A percentile compares a stretch with the other conserved stretches of the same genome.
phyloP scores from a whole-genome alignment of 2,329 filamentous ascomycete genomes.

The Penicillium expansum region DNA sequence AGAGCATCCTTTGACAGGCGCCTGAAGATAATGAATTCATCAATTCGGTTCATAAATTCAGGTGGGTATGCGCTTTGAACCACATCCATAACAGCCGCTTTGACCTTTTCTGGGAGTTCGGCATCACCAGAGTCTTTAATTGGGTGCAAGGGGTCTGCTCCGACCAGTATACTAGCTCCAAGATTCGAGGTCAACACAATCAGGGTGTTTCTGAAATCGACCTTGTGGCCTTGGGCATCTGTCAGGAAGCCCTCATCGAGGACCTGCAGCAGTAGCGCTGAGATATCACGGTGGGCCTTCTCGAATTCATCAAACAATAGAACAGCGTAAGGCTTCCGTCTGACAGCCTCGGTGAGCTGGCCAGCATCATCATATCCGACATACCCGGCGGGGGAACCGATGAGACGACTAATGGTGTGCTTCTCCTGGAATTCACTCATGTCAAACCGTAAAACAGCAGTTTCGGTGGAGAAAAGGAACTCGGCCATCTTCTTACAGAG shows the following conservation, averaged over 20 bases:
- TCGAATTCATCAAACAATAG: slow-evolving; percentile 97
- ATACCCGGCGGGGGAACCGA: slow-evolving; percentile 90
- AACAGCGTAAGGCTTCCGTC: slow-evolving; percentile 92
- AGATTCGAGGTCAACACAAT: slow-evolving; percentile 96
- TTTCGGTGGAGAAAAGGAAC: slow-evolving; percentile 90
- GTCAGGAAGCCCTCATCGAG: slow-evolving; percentile 95
- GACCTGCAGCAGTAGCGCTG: slow-evolving; percentile 84
- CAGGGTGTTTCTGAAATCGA: slow-evolving; percentile 94
- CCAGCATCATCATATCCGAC: slow-evolving; percentile 96
- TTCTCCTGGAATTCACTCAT: slow-evolving; percentile 99
- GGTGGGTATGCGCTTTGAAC: slow-evolving; percentile 74
- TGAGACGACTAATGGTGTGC: slow-evolving; percentile 88
- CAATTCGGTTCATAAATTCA: slow-evolving; percentile 94
- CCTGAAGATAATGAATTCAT: slow-evolving; percentile 96
- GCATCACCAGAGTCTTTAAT: slow-evolving; percentile 63
- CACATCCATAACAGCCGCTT: slow-evolving; percentile 81
- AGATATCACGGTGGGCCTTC: slow-evolving; percentile 94
- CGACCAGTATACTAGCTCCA: slow-evolving; percentile 85
- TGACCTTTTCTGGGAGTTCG: slow-evolving; percentile 70
- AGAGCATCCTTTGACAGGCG: slow-evolving; percentile 74
- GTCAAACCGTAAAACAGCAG: slow-evolving; percentile 88
- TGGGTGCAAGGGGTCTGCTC: slow-evolving; percentile 63
- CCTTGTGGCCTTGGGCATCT: slow-evolving; percentile 91
- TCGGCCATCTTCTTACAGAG: slow-evolving; percentile 92
- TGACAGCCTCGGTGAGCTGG: slow-evolving; percentile 90